phyloP scores from a whole-genome alignment of 495 filamentous ascomycete genomes.

The Penicillium macrosclerotiorum region DNA sequence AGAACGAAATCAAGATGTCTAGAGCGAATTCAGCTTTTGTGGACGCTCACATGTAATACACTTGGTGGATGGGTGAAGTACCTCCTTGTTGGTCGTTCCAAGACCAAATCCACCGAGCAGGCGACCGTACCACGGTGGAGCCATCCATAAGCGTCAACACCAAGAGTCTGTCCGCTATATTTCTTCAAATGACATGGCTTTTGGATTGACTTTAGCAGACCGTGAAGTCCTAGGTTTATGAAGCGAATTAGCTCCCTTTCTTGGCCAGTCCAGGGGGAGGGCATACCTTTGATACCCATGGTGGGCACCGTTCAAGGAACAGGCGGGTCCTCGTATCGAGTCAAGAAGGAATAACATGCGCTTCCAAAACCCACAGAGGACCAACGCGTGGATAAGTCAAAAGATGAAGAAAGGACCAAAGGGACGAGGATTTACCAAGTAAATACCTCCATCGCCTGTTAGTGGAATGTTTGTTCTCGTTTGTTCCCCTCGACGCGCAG shows the following conservation, averaged over 20 bases:
- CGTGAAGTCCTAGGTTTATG: constrained; percentile 67
- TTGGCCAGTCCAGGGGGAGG: background rate
- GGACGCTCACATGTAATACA: too few relatives aligned
- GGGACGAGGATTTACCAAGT: constrained; percentile 11
- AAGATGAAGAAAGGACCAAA: constrained; percentile 2
- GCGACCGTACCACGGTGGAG: constrained; percentile 89
- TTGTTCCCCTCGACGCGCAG: constrained; percentile 28
- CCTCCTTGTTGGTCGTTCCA: constrained; percentile 84
- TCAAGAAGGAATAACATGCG: constrained; percentile 18
- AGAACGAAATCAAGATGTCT: constrained; percentile 93
- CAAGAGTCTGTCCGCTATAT: constrained; percentile 84
- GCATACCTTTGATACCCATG: constrained; percentile 72
- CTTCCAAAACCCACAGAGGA: constrained; percentile 1
- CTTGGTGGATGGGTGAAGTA: constrained; percentile 47
- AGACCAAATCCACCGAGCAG: constrained; percentile 87
- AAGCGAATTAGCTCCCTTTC: background rate
- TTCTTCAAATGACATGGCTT: constrained; percentile 82
- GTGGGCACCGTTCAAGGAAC: constrained; percentile 33
- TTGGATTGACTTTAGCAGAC: constrained; percentile 93
- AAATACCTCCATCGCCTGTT: constrained; percentile 24
- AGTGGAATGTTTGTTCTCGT: constrained; percentile 29
- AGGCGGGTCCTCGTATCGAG: constrained; percentile 33
- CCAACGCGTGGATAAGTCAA: constrained; percentile 5
- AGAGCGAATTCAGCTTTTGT: too few relatives aligned
- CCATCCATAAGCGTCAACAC: constrained; percentile 97